Evolutionary conservation across 257 asterid species (phyloP), one percentile per base, ranked within the genome.

Genomic region (Datura wrightii): DNA sequence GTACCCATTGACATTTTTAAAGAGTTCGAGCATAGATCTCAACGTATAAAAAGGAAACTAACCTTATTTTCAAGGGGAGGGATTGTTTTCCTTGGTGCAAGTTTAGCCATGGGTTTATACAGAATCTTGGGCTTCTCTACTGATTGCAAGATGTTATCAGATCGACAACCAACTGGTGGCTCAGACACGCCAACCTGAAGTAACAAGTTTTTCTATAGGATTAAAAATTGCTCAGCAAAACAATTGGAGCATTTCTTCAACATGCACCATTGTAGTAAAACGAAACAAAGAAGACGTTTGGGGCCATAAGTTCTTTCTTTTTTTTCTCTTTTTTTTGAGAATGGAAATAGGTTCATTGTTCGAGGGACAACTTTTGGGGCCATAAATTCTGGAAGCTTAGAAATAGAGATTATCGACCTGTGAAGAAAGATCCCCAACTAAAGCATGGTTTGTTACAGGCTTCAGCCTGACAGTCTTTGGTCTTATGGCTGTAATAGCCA

Each of bases 41-140:
- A 11, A 59, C 7, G 55, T 52, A 42, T 4, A 60, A 16, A 24
- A 37, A 4, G 59, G 79, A 85, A 54, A 88, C 97, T 86, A 44
- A 94, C 98, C 95, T 90, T 83, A 87, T 94, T 92, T 24, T 91
- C 93, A 90, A 94, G 86, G 86, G 88, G 88, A 85, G 99, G 84
- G 82, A 90, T 87, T 18, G 93, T 85, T 66, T 86, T 85, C 91
- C 86, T 91, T 2, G 98, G 91, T 67, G 89, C 97, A 19, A 90
- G 92, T 92, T 88, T 96, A 50, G 99, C 95, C 83, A 87, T 83
- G 46, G 99, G 99, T 85, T 88, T 96, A 90, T 89, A 92, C 8
- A 93, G 85, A 84, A 94, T 91, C 84, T 84, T 90, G 48, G 89
- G 63, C 34, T 71, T 56, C 78, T n/a, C 59, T 19, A 88, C 89